These are phyloP conservation scores for Leccinum rimulosum DNA, from an alignment of 768 basidiomycete species.

Conservation along the genomic window DNA sequence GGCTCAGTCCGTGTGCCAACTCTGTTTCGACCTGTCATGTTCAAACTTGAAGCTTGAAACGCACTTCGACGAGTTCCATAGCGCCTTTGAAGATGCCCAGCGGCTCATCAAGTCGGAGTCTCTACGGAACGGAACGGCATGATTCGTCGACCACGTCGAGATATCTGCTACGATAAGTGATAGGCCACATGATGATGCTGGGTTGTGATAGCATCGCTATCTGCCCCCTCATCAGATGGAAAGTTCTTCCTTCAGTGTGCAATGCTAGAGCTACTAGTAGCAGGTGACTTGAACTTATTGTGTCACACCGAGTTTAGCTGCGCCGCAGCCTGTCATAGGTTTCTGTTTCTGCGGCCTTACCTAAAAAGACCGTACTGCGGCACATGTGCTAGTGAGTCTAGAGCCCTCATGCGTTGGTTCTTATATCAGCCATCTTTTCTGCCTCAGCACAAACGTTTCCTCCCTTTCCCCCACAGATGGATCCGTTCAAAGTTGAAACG, in stretches of 20 bases:
- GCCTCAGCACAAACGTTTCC: not conserved
- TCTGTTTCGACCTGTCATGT: not conserved
- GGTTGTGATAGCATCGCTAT: not conserved
- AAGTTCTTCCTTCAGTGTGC: not conserved
- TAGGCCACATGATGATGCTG: not conserved
- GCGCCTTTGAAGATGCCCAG: not conserved
- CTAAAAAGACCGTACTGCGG: slow-evolving; percentile 1
- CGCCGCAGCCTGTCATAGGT: not conserved
- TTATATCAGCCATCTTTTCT: not conserved
- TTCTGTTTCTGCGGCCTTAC: not conserved
- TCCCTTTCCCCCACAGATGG: slow-evolving; percentile 12
- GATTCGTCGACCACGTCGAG: not conserved
- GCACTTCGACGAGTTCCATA: not conserved
- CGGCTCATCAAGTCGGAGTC: not conserved
- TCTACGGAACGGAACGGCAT: not conserved
- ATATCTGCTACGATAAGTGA: not conserved
- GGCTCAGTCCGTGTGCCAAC: not conserved
- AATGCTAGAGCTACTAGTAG: not conserved
- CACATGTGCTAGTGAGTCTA: not conserved
- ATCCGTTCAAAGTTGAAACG: slow-evolving; percentile 3
- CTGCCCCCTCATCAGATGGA: not conserved
- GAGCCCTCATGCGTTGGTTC: not conserved
- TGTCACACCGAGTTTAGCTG: not conserved
- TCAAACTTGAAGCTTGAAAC: not conserved
- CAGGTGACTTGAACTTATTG: not conserved